These are phyloP conservation scores for Hypholoma sublateritium DNA, from an alignment of 768 basidiomycete genomes.

Conservation along the genomic window DNA sequence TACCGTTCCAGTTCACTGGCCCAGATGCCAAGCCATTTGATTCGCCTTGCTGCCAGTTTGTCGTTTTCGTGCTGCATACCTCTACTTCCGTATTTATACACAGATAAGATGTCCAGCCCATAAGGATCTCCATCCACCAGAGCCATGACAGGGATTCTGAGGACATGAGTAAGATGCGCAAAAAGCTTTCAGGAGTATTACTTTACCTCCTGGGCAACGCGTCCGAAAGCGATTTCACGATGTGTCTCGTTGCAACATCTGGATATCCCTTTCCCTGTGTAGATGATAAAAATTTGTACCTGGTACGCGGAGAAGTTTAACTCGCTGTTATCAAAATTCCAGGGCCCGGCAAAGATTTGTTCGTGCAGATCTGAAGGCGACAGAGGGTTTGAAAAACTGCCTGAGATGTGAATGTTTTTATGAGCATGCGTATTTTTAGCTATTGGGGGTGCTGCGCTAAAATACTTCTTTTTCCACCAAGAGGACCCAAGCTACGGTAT, in stretches of 20 bases:
- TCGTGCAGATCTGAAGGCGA: constrained; percentile 48
- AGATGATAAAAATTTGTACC: not conserved
- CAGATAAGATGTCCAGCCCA: constrained; percentile 88
- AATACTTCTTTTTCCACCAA: constrained; percentile 91
- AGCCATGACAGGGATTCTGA: constrained; percentile 73
- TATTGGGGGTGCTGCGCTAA: too few relatives aligned
- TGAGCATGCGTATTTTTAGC: too few relatives aligned
- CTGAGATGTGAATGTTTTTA: constrained; percentile 35
- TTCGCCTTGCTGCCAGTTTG: constrained; percentile 63
- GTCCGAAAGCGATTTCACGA: constrained; percentile 72
- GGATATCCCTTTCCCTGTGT: constrained; percentile 95
- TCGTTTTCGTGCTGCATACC: constrained; percentile 69
- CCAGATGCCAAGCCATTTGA: constrained; percentile 82
- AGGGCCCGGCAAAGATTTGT: constrained; percentile 50
- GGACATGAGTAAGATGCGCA: not conserved
- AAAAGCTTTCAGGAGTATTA: not conserved
- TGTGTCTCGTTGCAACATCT: constrained; percentile 85
- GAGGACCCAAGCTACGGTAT: constrained; percentile 71
- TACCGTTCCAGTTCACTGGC: constrained; percentile 68
- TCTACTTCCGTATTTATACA: constrained; percentile 81
- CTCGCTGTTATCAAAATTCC: constrained; percentile 81
- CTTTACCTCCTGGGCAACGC: constrained; percentile 60
- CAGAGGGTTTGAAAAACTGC: constrained; percentile 93
- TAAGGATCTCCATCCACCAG: constrained; percentile 92
- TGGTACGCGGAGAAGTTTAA: not conserved